A percentile compares a stretch with the other conserved stretches of the same genome.
These are phyloP conservation scores for Aspergillus costaricaensis DNA, from an alignment of 2,329 filamentous ascomycete species.

Conservation along the genomic window DNA sequence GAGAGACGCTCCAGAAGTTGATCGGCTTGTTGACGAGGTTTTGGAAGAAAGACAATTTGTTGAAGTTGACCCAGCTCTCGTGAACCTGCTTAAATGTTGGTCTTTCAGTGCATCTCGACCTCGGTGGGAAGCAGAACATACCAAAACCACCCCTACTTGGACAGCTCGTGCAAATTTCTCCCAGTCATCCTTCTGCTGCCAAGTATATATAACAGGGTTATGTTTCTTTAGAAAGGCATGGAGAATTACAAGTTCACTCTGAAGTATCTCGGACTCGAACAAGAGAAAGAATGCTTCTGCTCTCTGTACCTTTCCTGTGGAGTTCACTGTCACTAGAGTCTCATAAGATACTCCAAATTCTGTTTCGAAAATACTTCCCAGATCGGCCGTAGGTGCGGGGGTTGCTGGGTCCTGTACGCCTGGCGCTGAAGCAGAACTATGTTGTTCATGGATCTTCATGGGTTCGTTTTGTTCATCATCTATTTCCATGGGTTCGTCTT, in stretches of 20 bases:
- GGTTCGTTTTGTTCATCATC: not conserved
- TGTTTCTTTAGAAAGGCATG: slow-evolving; percentile 28
- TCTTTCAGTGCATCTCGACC: not conserved
- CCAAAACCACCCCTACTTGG: slow-evolving; percentile 37
- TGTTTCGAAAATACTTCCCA: slow-evolving; percentile 18
- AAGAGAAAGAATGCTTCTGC: slow-evolving; percentile 38
- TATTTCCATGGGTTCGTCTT: not conserved
- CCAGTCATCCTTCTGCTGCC: slow-evolving; percentile 36
- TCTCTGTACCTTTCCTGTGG: slow-evolving; percentile 13
- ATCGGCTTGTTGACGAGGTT: slow-evolving; percentile 26
- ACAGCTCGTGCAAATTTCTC: slow-evolving; percentile 29
- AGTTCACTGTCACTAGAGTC: slow-evolving; percentile 27
- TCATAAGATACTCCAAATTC: slow-evolving; percentile 31
- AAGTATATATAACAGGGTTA: slow-evolving; percentile 33
- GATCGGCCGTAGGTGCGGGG: slow-evolving; percentile 4
- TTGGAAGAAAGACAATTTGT: slow-evolving; percentile 30
- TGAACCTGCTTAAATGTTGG: slow-evolving; percentile 36
- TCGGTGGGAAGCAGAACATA: slow-evolving; percentile 24
- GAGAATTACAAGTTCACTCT: slow-evolving; percentile 30
- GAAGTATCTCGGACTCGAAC: slow-evolving; percentile 24
- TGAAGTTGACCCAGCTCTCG: slow-evolving; percentile 35
- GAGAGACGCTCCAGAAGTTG: slow-evolving; percentile 40
- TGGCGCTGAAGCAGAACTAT: not conserved
- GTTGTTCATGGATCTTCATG: not conserved
- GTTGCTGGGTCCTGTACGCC: not conserved